Evolutionary conservation across 2,329 filamentous ascomycete species (phyloP), one percentile per base, ranked within the genome.

Genomic region (Ophiocordyceps robertsii): DNA sequence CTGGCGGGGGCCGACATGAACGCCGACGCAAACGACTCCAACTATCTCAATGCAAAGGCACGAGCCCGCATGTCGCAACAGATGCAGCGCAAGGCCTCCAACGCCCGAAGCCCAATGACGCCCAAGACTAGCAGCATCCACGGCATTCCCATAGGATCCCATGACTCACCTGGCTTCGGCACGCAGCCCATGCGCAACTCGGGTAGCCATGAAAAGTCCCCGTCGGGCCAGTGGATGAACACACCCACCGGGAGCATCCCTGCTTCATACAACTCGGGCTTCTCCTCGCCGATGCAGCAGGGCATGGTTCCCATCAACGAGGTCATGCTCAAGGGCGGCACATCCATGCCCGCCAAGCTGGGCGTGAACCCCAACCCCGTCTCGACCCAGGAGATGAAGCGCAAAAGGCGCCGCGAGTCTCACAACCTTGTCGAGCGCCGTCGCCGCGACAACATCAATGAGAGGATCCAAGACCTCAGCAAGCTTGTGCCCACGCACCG

Each of bases 391-490:
- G 92, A 96, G 60, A 88, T 89, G 55, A 96, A 96, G 75, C 78
- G 88, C 53, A 86, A 90, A 60, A 77, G 89, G 46, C 80, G 92
- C 46, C 77, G 92, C 33, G 92, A 95, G 56, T 96, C 90, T 1
- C 92, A 98, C 67, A 96, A 98, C 58, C 72, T 94, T 33, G 92
- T 98, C 11, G 92, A 98, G 67, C 86, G 92, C 44, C 82, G 92
- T 41, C 82, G 92, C 47, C 80, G 92, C 47, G 92, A 96, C 66
- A 96, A 96, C 59, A 98, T 98, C 70, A 98, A 98, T 53, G 92
- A 98, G 64, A 80, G 92, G 37, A 98, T 98, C 48, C 90, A 96
- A 56, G 92, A 98, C 57, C 74, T 98, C 8, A 95, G 90, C 56
- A 86, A 88, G 54, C 75, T 98, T 16, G 90, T 98, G 2, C 92